phyloP scores from a whole-genome alignment of 495 filamentous ascomycete species.

The Penicillium goetzii region DNA sequence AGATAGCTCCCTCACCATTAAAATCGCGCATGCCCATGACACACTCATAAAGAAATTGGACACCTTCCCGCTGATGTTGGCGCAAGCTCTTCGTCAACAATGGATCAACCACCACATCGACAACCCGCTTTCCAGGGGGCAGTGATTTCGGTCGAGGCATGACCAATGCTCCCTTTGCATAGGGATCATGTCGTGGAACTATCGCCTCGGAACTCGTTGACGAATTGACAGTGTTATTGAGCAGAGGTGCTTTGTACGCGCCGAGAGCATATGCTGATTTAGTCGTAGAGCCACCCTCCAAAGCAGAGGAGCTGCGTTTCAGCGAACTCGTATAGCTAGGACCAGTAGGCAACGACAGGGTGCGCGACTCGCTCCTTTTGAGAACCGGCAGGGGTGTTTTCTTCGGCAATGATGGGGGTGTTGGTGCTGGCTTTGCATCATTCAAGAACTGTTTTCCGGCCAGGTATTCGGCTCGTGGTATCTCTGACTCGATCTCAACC shows the following conservation, averaged over 20 bases:
- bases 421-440: conserved; percentile 21
- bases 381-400: conserved; percentile 31
- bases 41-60: conserved; percentile 81
- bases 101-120: conserved; percentile 83
- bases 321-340: conserved; percentile 22
- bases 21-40: conserved; percentile 78
- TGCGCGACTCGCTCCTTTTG: conserved; percentile 21
- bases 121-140: conserved; percentile 67
- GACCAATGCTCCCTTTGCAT: conserved; percentile 63
- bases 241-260: conserved; percentile 64
- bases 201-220: conserved; percentile 43
- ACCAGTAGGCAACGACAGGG: conserved; percentile 3
- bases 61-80: conserved; percentile 76
- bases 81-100: conserved; percentile 67
- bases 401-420: conserved; percentile 19
- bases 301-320: conserved; percentile 22
- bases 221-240: conserved; percentile 56
- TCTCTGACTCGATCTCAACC: conserved; percentile 69
- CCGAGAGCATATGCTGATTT: conserved; percentile 29
- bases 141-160: conserved; percentile 65
- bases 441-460: conserved; percentile 58
- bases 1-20: conserved; percentile 73
- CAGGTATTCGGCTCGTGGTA: conserved; percentile 66
- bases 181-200: conserved; percentile 69
- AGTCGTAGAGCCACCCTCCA: conserved; percentile 30